Base-by-base conservation (phyloP, 2,329 filamentous ascomycete genomes). In the Ceratocystis harringtonii region DNA sequence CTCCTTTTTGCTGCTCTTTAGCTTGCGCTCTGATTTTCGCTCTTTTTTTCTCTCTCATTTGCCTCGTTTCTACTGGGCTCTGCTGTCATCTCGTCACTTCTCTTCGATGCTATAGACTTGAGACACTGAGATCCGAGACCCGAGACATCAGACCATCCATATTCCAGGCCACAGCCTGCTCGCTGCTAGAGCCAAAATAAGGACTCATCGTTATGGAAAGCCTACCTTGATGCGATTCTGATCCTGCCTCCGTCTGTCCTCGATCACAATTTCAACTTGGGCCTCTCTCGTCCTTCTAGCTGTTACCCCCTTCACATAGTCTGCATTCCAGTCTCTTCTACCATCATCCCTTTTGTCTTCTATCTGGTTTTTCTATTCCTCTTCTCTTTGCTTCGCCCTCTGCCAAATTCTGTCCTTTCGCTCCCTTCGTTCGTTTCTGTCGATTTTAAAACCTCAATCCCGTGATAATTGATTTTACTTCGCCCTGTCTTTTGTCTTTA, bases 101-200 rank as follows among this genome's bases (percentile, higher is more conserved):
- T 58, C 28, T n/a, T 17, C 28, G 15, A 58, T 58, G 30, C 30
- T 25, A 10, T 30, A 36, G 30, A 19, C 55, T 30, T 58, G 28
- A 36, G 55, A 58, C 55, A 58, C 52, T 57, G 52, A 8, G 22
- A 57, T 32, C 52, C 52, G 52, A 57, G 52, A 28, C 52, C 52
- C 52, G 22, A 57, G 52, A 57, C 55, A 36, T 19, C 55, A 58
- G 55, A 7, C 28, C 28, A 32, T 58, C 28, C 28, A 58, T 36
- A 8, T 36, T 36, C 55, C 7, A 36, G 3, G 50, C 22, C 25
- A 19, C 22, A 19, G 30, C 25, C 22, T 41, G 12, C 12, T 41
- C 12, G 36, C 4, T 41, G 10, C 36, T 3, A n/a, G 6, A 17
- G 25, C 52, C 25, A n/a, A 19, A n/a, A 57, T 15, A 22, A 17